Conservation (phyloP, 306 rosid species). For the Medicago lupulina region DNA sequence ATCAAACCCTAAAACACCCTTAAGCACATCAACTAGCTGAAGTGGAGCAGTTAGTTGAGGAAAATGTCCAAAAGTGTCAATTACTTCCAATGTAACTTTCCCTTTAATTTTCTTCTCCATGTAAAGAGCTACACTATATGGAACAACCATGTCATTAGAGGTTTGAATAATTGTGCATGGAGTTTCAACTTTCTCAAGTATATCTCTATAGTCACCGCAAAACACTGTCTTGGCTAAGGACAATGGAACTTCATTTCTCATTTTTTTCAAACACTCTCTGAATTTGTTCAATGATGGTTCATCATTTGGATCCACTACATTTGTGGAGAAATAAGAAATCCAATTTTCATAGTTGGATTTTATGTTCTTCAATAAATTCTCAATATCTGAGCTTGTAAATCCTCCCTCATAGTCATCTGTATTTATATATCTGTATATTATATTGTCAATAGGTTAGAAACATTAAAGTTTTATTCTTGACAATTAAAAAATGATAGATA, state of each 20-base stretch:
- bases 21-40: slow-evolving; percentile 67
- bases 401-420: slow-evolving; percentile 84
- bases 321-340: slow-evolving; percentile 55
- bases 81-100: slow-evolving; percentile 57
- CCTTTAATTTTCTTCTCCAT: slow-evolving; percentile 77
- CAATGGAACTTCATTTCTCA: slow-evolving; percentile 62
- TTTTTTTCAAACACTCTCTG: slow-evolving; percentile 53
- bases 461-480: not conserved
- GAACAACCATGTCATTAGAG: slow-evolving; percentile 61
- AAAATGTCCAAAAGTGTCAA: slow-evolving; percentile 67
- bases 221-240: slow-evolving; percentile 74
- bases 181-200: slow-evolving; percentile 68
- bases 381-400: slow-evolving; percentile 59
- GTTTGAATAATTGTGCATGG: slow-evolving; percentile 82
- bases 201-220: slow-evolving; percentile 62
- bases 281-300: slow-evolving; percentile 59
- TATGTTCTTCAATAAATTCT: slow-evolving; percentile 54
- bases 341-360: slow-evolving; percentile 69
- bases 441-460: slow-evolving; percentile 37
- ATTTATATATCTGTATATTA: slow-evolving; percentile 62
- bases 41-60: slow-evolving; percentile 82
- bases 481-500: not conserved
- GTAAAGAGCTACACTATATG: slow-evolving; percentile 62
- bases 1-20: slow-evolving; percentile 55
- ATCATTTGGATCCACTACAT: slow-evolving; percentile 62